Evolutionary conservation across 148 eudicot species (phyloP).

Genomic region (Chenopodium formosanum): DNA sequence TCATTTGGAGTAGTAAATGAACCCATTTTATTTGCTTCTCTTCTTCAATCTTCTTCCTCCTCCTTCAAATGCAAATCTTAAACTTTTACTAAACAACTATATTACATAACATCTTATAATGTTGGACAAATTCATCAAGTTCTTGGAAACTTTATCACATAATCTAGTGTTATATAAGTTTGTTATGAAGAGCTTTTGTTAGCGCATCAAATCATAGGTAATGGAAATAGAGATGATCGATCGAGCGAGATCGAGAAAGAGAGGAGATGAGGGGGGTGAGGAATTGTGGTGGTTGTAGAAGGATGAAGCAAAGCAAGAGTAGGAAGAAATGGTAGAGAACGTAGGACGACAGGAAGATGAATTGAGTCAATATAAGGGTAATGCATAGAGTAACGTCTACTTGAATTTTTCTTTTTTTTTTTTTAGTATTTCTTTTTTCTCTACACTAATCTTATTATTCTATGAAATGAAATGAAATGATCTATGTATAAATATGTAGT

Average conservation of each 20-base stretch:
- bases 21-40: constrained; percentile 24
- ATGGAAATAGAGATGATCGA: neutral
- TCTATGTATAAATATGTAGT: neutral
- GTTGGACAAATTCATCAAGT: neutral
- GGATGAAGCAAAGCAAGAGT: constrained; percentile 10
- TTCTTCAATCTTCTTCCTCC: neutral
- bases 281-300: neutral
- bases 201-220: no score
- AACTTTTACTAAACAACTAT: neutral
- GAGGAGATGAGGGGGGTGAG: neutral
- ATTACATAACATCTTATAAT: neutral
- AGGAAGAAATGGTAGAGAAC: constrained; percentile 8
- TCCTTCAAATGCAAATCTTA: neutral
- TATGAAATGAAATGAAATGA: neutral
- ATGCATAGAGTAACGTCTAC: constrained; percentile 42
- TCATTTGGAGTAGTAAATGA: constrained; percentile 36
- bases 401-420: constrained; percentile 24
- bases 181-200: neutral
- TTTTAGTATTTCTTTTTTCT: constrained; percentile 1
- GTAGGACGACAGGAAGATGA: constrained; percentile 3
- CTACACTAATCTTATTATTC: neutral
- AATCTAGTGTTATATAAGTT: neutral
- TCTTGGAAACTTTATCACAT: neutral
- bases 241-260: neutral
- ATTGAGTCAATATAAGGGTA: constrained; percentile 9